A percentile compares a stretch with the other conserved stretches of the same genome.
phyloP scores from a whole-genome alignment of 2,329 filamentous ascomycete genomes.

The Escovopsis sp. region DNA sequence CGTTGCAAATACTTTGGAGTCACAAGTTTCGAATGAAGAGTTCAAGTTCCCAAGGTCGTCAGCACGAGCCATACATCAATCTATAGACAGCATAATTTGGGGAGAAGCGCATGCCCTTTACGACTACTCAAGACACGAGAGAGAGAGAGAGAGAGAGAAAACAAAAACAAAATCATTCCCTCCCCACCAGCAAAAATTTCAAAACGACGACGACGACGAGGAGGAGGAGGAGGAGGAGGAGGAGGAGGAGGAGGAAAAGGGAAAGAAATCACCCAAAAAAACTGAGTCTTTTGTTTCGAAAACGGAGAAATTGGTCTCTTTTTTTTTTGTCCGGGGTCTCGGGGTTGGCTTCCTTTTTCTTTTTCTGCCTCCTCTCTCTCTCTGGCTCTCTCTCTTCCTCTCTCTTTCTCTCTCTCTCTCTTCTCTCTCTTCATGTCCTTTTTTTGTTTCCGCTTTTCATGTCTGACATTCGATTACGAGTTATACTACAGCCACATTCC shows the following conservation, averaged over 20 bases:
- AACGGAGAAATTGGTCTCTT: conserved; percentile 9
- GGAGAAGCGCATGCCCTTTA: conserved; percentile 10
- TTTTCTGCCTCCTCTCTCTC: conserved; percentile 3
- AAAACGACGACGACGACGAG: no score
- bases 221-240: background rate
- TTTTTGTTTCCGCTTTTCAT: conserved; percentile 8
- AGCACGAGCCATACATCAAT: conserved; percentile 8
- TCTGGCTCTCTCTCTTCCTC: no score
- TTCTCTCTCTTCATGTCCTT: no score
- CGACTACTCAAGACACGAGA: conserved; percentile 7
- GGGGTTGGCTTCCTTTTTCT: conserved; percentile 7
- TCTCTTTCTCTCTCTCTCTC: no score
- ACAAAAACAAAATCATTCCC: background rate
- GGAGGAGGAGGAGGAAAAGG: conserved; percentile 5
- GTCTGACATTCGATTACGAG: conserved; percentile 22
- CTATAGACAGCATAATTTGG: conserved; percentile 10
- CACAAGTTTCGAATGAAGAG: background rate
- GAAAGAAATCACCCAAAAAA: conserved; percentile 2
- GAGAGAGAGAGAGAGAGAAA: background rate
- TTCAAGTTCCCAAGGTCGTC: conserved; percentile 5
- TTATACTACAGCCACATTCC: conserved; percentile 18
- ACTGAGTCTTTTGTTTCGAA: background rate
- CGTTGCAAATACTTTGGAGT: no score
- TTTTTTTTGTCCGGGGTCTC: conserved; percentile 5
- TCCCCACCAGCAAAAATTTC: no score